Percentiles rank a stretch among this genome's conserved stretches.
Conservation (phyloP, 139 green algal species). For the Auxenochlorella pyrenoidosa region DNA sequence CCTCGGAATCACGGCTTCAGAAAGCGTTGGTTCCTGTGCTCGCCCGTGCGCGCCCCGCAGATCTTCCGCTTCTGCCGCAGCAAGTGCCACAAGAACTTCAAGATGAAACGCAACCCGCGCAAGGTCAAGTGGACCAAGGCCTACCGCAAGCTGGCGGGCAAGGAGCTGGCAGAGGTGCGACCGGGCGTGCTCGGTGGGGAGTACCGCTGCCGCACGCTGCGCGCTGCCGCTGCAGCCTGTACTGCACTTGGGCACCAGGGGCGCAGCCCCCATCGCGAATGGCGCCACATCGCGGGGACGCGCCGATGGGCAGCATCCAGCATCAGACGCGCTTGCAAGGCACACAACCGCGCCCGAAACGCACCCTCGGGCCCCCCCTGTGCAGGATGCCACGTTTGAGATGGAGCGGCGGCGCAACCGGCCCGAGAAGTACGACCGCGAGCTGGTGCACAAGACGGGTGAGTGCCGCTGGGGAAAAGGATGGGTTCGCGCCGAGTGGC, state of each 20-base stretch:
- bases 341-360: no score
- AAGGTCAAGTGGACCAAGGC: constrained; percentile 99
- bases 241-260: no score
- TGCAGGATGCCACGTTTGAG: constrained; percentile 95
- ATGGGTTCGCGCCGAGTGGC: no score
- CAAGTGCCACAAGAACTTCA: constrained; percentile 99
- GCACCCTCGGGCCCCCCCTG: no score
- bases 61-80: constrained; percentile 96
- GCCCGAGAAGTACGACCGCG: constrained; percentile 96
- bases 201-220: background rate
- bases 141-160: constrained; percentile 93
- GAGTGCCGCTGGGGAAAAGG: background rate
- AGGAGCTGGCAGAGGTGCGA: constrained; percentile 89
- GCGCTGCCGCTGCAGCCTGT: no score
- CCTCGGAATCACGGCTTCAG: no score
- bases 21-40: background rate
- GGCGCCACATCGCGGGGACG: background rate
- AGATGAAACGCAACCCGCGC: constrained; percentile 99
- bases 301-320: background rate
- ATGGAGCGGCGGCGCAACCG: constrained; percentile 95
- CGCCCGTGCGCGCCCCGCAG: constrained; percentile 43
- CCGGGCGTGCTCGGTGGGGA: no score
- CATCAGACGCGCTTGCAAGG: no score
- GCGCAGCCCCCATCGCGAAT: no score
- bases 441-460: constrained; percentile 87